These are phyloP conservation scores for Rosellinia necatrix DNA, from an alignment of 2,329 filamentous ascomycete species.

Conservation along the genomic window DNA sequence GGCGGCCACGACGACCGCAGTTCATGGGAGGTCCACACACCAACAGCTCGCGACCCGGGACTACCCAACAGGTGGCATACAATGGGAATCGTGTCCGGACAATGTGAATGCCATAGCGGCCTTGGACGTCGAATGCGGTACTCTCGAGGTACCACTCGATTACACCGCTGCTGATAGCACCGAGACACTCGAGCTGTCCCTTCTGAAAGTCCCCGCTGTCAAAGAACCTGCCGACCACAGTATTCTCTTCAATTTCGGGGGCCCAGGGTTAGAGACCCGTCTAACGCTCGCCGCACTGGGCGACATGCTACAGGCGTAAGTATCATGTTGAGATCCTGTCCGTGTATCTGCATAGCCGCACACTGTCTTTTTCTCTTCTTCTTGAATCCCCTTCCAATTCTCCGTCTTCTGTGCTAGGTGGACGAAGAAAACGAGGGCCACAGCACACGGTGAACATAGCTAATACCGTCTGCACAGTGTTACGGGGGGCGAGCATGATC, in stretches of 20 bases:
- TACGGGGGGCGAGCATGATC: constrained; percentile 36
- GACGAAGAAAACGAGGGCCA: too few species aligned
- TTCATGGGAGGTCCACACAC: not conserved
- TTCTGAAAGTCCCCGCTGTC: constrained; percentile 41
- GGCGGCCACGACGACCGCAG: not conserved
- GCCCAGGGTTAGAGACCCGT: constrained; percentile 37
- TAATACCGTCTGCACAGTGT: constrained; percentile 26
- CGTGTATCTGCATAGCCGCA: too few species aligned
- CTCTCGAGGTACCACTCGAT: constrained; percentile 47
- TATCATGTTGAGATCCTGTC: too few species aligned
- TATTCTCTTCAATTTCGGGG: constrained; percentile 48
- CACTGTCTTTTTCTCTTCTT: too few species aligned
- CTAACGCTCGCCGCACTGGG: constrained; percentile 17
- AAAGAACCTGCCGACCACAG: constrained; percentile 42
- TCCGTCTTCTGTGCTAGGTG: too few species aligned
- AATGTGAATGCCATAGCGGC: constrained; percentile 25
- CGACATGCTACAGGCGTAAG: constrained; percentile 31
- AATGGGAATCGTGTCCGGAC: constrained; percentile 33
- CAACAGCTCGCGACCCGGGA: not conserved
- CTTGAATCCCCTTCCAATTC: too few species aligned
- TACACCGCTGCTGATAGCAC: constrained; percentile 40
- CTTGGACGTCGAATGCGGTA: constrained; percentile 42
- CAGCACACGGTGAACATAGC: not conserved
- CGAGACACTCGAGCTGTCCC: constrained; percentile 39
- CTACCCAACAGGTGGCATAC: constrained; percentile 17